Base-by-base conservation (phyloP, 2,329 filamentous ascomycete genomes). In the Ophiostoma tasmaniense region DNA sequence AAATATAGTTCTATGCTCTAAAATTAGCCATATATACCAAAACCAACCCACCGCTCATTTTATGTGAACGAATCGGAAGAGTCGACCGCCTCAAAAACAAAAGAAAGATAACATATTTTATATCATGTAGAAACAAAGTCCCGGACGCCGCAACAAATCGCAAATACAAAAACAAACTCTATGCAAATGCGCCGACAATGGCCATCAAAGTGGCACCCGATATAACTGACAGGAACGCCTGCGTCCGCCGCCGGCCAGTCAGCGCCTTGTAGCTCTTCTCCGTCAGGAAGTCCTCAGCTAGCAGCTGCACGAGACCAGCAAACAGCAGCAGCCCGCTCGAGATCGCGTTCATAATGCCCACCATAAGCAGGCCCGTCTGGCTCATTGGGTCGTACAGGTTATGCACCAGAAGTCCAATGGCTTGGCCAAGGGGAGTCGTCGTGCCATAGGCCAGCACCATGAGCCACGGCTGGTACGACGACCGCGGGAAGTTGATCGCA, bases 331-430 rank as follows among this genome's bases (percentile, higher is more conserved):
- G 81, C 0, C 92, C 92, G 66, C 89, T 89, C 11, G 90, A 93
- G 67, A 96, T 90, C 52, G 91, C 91, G 75, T 96, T 96, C 84
- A 94, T 95, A 75, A 93, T 87, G 8, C 92, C 92, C 6, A 96
- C 92, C 80, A 94, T 89, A 33, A 96, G 80, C 65, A 96, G 79
- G 0, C 92, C 92, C 0, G 87, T 86, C 75, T 91, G 85, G 74
- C 89, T 92, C 74, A 86, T 84, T 1, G 92, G 92, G 73, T 93
- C 91, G 78, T 96, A 96, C 72, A 95, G 80, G 45, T 87, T 88
- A 77, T 95, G 91, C 25, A 94, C 84, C 3, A 90, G 80, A 13
- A 96, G 81, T 0, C 92, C 92, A 68, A 96, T 90, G 1, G 91
- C 91, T 76, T 96, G 92, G 10, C 92, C 92, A 22, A 95, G 81